A percentile compares a stretch with the other conserved stretches of the same genome.
Conservation (phyloP, 768 basidiomycete genomes). For the Pisolithus orientalis region DNA sequence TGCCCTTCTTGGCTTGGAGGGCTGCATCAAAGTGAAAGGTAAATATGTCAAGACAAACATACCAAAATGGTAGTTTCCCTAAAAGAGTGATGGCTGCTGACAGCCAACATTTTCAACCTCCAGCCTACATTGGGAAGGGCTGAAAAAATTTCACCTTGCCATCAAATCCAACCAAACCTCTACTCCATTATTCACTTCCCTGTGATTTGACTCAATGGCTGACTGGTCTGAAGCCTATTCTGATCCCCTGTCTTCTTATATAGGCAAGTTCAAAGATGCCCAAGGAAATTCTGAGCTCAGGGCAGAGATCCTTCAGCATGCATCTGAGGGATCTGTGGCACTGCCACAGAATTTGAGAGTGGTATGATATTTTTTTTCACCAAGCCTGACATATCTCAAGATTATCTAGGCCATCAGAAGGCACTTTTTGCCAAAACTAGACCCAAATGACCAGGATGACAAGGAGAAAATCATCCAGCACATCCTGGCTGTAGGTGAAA, state of each 20-base stretch:
- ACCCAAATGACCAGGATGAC: neutral
- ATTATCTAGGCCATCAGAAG: neutral
- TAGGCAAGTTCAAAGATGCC: neutral
- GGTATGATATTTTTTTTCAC: neutral
- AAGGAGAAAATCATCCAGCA: neutral
- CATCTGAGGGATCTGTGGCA: neutral
- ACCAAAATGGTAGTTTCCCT: neutral
- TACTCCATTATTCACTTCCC: neutral
- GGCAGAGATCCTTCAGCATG: neutral
- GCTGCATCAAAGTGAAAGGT: neutral
- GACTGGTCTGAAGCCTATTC: neutral
- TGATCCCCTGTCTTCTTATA: neutral
- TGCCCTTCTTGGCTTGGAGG: neutral
- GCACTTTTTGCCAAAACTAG: neutral
- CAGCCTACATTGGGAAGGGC: neutral
- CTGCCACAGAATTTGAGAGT: neutral
- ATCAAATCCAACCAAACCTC: neutral
- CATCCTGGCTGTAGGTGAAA: neutral
- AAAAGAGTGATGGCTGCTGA: neutral
- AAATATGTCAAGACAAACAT: neutral
- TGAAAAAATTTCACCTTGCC: neutral
- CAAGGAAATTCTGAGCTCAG: neutral
- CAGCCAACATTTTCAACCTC: neutral
- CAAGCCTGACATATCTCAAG: neutral
- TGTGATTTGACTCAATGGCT: neutral